Evolutionary conservation across 371 early-diverging fungal genomes (phyloP), one percentile per base, ranked within the genome.

Genomic region (Mucor ambiguus): DNA sequence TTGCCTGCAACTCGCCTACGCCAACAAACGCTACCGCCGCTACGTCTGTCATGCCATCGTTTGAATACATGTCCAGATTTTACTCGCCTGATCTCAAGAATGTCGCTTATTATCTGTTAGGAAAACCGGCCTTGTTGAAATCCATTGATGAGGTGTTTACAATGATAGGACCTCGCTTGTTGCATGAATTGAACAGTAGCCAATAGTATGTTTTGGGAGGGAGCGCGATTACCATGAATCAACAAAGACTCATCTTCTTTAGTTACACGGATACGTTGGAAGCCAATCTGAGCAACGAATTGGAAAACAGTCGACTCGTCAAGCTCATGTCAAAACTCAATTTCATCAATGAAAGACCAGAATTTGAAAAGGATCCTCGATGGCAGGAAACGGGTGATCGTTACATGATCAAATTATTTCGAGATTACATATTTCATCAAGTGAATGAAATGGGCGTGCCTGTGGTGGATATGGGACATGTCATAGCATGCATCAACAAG

Each of bases 381-480:
- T 98, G 98, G 98, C 89, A 96, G 9, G 98, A 98, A 75, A 96
- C 96, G 0, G 98, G 98, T 9, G 97, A 97, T 75, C 79, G 95
- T 38, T 98, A 98, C 74, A 86, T 97, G 56, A 89, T 97, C 63
- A 96, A 95, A 75, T 83, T 98, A 30, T 97, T 98, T 72, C 86
- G 97, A 61, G 98, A 98, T 73, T 96, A 95, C 72, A 91, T 98
- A 20, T 98, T 98, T 74, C 98, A 98, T 76, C 94, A 95, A 74
- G 95, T 95, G 11, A 93, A 96, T 74, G 94, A 94, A 43, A 79
- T 86, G 30, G 96, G 96, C 4, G 74, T 85, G 28, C 95, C 98
- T 10, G 85, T 96, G 2, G 75, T 95, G 22, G 95, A 97, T 73
- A 89, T 97, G 80, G 91, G 90, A 0, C 98, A 98, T 83, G 94